Evolutionary conservation across 257 asterid genomes (phyloP), one percentile per base, ranked within the genome.

Genomic region (Asclepias syriaca): DNA sequence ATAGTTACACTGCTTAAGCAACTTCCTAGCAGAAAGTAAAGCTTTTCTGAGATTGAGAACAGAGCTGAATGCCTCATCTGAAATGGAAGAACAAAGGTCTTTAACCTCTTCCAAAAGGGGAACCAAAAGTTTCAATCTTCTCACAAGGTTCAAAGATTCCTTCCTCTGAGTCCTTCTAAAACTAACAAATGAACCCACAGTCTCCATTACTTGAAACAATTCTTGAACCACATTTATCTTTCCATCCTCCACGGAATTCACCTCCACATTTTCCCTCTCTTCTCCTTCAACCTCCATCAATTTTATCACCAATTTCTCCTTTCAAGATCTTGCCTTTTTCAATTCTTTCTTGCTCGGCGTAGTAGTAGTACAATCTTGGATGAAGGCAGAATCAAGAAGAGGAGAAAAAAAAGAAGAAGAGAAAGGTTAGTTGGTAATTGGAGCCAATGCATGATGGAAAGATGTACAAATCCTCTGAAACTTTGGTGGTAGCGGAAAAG

Each of bases 151-250:
- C 57, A 77, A 60, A 72, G 86, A 68, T 71, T 87, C 86, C 46
- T 83, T 87, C 61, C 83, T 78, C 82, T 87, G 89, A 6, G 89
- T 84, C 65, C 57, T 84, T 64, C 92, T 81, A 79, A 87, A 87
- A 2, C 72, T 79, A 0, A 57, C 72, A n/a, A 79, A 81, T 0
- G 82, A 66, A 7, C 83, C 86, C 11, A 78, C 77, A 72, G 81
- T 84, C 77, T 75, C 83, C 37, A 86, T 82, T 77, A 72, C 43
- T 78, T 86, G 82, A 75, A 75, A 60, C 89, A 84, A 74, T 70
- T 80, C 85, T 14, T 39, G 77, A 75, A 82, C 85, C 63, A 76
- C 63, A 24, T 48, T 66, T 76, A 57, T 37, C 72, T 63, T 70
- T 49, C 69, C 82, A 37, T 14, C 74, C 72, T 63, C 81, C 81